Base-by-base conservation (phyloP, 2,329 filamentous ascomycete genomes). In the Fusarium denticulatum region DNA sequence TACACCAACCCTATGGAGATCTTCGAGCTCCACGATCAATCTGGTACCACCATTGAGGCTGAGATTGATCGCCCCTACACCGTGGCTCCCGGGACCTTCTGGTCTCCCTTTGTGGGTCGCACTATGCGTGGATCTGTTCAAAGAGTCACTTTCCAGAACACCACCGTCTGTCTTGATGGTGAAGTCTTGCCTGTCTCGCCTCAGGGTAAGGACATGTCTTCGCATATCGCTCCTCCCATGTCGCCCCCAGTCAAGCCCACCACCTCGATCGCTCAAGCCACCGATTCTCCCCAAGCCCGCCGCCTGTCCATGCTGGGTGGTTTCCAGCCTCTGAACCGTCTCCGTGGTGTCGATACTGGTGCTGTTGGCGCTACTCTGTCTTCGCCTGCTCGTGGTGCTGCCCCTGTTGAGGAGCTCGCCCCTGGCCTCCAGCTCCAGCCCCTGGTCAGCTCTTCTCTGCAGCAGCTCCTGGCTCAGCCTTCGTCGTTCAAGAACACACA, bases 401-500 rank as follows among this genome's bases (percentile, higher is more conserved):
- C 77, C 7, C 72, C 80, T 13, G 67, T 83, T n/a, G 86, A 88
- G 14, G 86, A 88, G 24, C 83, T 89, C 43, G 82, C 82, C 37
- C 79, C 85, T 43, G 80, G 85, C 10, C 79, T 87, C 40, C 85
- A 88, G 36, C 77, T 86, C 60, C 86, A 88, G 61, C 85, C 87
- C 28, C 82, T 86, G 11, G 83, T 88, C 26, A 87, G 88, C 65
- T 87, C 92, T 39, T 89, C 91, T 10, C 85, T 98, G 37, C 87
- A 90, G 55, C 89, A 94, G 69, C 87, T 98, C 50, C 86, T 98
- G 28, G 88, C 92, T 34, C 91, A 90, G 76, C 83, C 87, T 61
- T 97, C 95, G 6, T 89, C 92, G 0, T 98, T 98, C 88, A 97
- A 95, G 84, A 91, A 94, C 78, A 91, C 94, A 73, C 94, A 98